Base-by-base conservation (phyloP, 2,329 filamentous ascomycete genomes). In the Claviceps purpurea region DNA sequence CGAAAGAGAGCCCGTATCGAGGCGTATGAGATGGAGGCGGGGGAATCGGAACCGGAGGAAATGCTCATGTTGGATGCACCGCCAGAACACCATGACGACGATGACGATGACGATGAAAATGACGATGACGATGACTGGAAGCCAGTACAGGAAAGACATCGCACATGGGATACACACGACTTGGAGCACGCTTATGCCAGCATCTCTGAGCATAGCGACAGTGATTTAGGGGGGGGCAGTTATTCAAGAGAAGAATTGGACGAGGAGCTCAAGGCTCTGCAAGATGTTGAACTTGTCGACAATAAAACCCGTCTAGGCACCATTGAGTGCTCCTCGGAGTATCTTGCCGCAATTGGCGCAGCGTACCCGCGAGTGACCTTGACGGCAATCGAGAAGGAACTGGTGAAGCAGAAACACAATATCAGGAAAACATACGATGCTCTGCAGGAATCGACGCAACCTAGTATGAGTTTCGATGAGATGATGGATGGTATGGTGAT, bases 1-100 rank as follows among this genome's bases (percentile, higher is more conserved):
- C 76, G 83, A 56, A 94, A 93, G 64, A 77, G 78, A 59, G 76
- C 75, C 39, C 74, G 81, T 58, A 59, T 84, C 58, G 65, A 67
- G 1, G 56, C 69, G 3, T 58, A 66, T 16, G 64, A 70, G 52
- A 61, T 64, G 38, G 60, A 67, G 7, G 64, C 68, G 54, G 53
- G 54, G 1, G 51, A 51, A 5, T n/a, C n/a, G 14, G 24, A 18
- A n/a, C 42, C 57, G 48, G 41, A 62, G 26, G 56, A 62, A 52
- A 60, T 66, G 20, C 57, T 68, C 1, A 47, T 53, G 16, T 56
- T 71, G n/a, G 65, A 69, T 56, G 64, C 38, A 53, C 68, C 52
- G 64, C 68, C 30, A 57, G 59, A 50, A 26, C 26, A 38, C 2
- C 61, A 65, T 2, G 64, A 65, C n/a, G 65, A 70, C 18, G 61